Base-by-base conservation (phyloP, 305 asterid species). In the Fraxinus nigra region DNA sequence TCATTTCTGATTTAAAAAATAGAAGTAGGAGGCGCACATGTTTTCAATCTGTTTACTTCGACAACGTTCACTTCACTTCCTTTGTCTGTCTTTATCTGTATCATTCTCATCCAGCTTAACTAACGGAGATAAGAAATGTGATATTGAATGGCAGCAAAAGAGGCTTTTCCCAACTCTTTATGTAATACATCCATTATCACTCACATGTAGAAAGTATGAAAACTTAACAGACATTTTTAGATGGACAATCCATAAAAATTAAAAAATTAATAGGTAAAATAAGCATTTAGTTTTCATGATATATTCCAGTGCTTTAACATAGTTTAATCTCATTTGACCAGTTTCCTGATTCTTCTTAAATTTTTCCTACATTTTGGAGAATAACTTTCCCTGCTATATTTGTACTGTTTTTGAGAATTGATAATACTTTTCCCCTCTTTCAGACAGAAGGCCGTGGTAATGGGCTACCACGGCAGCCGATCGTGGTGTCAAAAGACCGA, bases 381-480 rank as follows among this genome's bases (percentile, higher is more conserved):
- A 34, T 78, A 80, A 75, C 63, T 82, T 37, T 72, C 5, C 28
- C 32, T 43, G 33, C 28, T 51, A 76, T 81, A 59, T 80, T 63
- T 72, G 16, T 59, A 59, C 80, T 61, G 14, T 40, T 79, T 20
- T 24, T n/a, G 35, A 77, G 54, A 82, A 34, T 63, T 73, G 20
- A 65, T 83, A 26, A 40, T 70, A 54, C 46, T 26, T 67, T 61
- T 40, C 72, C 79, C 67, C 70, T 72, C 80, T 81, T 84, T 84
- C 94, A 97, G 99, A 91, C 90, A 33, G 99, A 97, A 82, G 83
- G 88, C 83, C 92, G 98, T 90, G 87, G 79, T 84, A 92, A 86
- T 72, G 93, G 90, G 2, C 82, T 89, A 61, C 81, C 84, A 77
- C 91, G 98, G 83, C 97, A 90, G 88, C 88, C 98, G 80, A 70